Evolutionary conservation across 2,329 filamentous ascomycete genomes (phyloP).

Genomic region (Thielaviopsis ethacetica): DNA sequence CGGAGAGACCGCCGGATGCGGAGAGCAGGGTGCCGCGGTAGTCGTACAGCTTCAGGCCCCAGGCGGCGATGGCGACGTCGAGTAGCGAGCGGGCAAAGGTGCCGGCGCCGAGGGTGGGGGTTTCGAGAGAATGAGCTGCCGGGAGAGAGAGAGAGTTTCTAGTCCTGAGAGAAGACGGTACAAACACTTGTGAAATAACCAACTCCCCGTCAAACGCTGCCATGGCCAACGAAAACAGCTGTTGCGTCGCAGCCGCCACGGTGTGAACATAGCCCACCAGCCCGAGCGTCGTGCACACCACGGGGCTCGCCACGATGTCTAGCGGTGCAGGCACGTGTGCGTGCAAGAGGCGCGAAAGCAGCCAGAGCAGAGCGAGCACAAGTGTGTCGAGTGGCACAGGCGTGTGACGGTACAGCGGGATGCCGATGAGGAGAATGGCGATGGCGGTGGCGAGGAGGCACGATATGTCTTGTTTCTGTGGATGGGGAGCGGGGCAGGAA

Average conservation of each 20-base stretch:
- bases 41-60: constrained; percentile 38
- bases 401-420: not conserved
- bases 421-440: constrained; percentile 16
- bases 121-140: too few species aligned
- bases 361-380: constrained; percentile 22
- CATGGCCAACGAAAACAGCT: too few species aligned
- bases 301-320: not conserved
- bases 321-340: too few species aligned
- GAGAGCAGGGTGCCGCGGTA: constrained; percentile 31
- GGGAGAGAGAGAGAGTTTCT: too few species aligned
- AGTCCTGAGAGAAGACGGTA: too few species aligned
- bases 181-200: too few species aligned
- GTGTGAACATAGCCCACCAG: too few species aligned
- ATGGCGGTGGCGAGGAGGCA: constrained; percentile 14
- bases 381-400: constrained; percentile 24
- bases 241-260: too few species aligned
- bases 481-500: not conserved
- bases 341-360: not conserved
- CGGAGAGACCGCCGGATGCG: constrained; percentile 23
- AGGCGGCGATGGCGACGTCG: constrained; percentile 33
- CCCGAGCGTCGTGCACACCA: not conserved
- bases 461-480: not conserved
- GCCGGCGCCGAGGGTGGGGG: constrained; percentile 25
- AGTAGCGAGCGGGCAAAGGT: constrained; percentile 32
- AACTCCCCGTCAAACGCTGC: too few species aligned